Evolutionary conservation across 345 rosid species (phyloP).

Genomic region (Lepidium aucheri): DNA sequence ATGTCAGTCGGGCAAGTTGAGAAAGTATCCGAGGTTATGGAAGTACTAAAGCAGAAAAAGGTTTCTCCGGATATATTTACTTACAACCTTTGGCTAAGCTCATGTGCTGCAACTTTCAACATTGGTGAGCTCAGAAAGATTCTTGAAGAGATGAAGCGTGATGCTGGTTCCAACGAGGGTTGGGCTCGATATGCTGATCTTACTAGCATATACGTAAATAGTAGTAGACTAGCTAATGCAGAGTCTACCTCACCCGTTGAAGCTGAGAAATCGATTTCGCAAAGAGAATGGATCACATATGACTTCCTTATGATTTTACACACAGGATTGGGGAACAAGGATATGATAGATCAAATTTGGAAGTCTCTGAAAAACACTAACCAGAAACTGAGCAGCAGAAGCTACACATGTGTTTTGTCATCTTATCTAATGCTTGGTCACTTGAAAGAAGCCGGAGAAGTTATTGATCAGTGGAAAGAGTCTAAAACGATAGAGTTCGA

Average conservation of each 20-base stretch:
- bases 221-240: constrained; percentile 42
- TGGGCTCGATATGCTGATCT: constrained; percentile 56
- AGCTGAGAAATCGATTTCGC: constrained; percentile 53
- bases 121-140: constrained; percentile 49
- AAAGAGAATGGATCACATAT: constrained; percentile 84
- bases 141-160: constrained; percentile 62
- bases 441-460: constrained; percentile 56
- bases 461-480: constrained; percentile 79
- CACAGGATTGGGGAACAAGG: constrained; percentile 71
- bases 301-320: constrained; percentile 75
- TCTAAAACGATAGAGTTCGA: constrained; percentile 54
- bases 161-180: constrained; percentile 37
- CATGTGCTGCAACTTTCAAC: constrained; percentile 60
- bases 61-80: constrained; percentile 74
- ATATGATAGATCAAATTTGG: constrained; percentile 79
- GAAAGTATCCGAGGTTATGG: constrained; percentile 52
- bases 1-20: constrained; percentile 84
- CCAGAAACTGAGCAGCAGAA: constrained; percentile 79
- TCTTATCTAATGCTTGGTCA: constrained; percentile 70
- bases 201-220: constrained; percentile 41
- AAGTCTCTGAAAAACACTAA: constrained; percentile 75
- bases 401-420: constrained; percentile 65
- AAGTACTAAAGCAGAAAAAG: constrained; percentile 46
- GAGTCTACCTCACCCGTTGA: constrained; percentile 44
- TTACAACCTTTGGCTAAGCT: constrained; percentile 85